These are phyloP conservation scores for Acrocalymma vagum DNA, from an alignment of 2,329 filamentous ascomycete genomes.

Conservation along the genomic window DNA sequence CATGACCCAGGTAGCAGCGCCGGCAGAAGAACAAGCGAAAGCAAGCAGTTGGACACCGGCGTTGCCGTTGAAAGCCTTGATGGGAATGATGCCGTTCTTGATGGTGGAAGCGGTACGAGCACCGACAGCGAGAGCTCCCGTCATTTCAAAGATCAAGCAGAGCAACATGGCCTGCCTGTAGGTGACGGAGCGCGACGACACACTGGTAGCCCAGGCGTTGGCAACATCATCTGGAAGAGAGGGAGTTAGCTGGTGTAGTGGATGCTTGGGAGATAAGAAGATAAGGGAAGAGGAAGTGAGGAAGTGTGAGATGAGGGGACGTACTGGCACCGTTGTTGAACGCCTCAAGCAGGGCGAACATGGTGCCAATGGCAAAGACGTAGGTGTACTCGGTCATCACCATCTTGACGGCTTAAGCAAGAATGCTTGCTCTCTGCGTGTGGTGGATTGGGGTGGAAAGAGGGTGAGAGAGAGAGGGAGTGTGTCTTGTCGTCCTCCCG, in stretches of 20 bases:
- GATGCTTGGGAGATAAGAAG: neutral
- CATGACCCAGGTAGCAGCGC: constrained; percentile 78
- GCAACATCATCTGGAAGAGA: constrained; percentile 75
- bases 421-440: too few species aligned
- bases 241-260: too few species aligned
- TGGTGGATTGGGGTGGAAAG: too few species aligned
- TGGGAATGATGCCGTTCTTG: constrained; percentile 72
- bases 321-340: constrained; percentile 82
- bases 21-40: constrained; percentile 68
- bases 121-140: constrained; percentile 55
- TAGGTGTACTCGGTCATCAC: constrained; percentile 64
- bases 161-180: constrained; percentile 69
- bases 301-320: constrained; percentile 39
- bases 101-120: constrained; percentile 74
- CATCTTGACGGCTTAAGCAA: constrained; percentile 11
- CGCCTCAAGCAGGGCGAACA: constrained; percentile 79
- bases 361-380: constrained; percentile 77
- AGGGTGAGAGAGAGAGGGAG: too few species aligned
- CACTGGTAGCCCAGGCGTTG: constrained; percentile 82
- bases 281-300: constrained; percentile 4
- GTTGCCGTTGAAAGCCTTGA: constrained; percentile 54
- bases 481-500: too few species aligned
- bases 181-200: constrained; percentile 79
- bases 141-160: constrained; percentile 57
- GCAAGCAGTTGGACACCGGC: constrained; percentile 61